Evolutionary conservation across 345 rosid species (phyloP).

Genomic region (Citrus reticulata): DNA sequence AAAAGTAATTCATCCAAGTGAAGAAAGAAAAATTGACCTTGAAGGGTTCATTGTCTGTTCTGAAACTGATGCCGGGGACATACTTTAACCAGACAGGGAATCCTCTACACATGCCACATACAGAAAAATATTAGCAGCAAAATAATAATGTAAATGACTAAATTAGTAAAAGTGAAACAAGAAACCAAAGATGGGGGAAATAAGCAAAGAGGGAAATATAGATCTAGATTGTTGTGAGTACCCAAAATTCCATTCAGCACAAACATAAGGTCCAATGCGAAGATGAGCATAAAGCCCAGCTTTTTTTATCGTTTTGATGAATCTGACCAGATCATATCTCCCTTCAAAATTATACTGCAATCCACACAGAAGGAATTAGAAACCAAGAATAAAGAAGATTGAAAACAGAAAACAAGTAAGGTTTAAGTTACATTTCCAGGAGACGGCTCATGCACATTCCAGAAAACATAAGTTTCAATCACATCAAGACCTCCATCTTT

Average conservation of each 20-base stretch:
- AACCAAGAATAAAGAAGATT: background rate
- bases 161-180: background rate
- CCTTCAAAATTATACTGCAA: conserved; percentile 86
- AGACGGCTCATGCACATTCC: conserved; percentile 99
- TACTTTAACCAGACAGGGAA: conserved; percentile 99
- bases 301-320: conserved; percentile 70
- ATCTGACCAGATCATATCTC: conserved; percentile 92
- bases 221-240: conserved; percentile 35
- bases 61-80: conserved; percentile 97
- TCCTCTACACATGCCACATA: conserved; percentile 54
- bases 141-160: background rate
- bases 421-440: conserved; percentile 72
- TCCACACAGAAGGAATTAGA: background rate
- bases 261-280: conserved; percentile 96
- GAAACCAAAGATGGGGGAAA: background rate
- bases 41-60: conserved; percentile 99
- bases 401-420: background rate
- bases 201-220: background rate
- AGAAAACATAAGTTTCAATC: conserved; percentile 94
- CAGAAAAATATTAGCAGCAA: conserved; percentile 5
- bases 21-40: conserved; percentile 51
- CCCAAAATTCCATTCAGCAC: conserved; percentile 99
- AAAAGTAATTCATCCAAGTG: background rate
- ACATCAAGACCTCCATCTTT: conserved; percentile 96
- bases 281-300: conserved; percentile 96